Percentiles rank a stretch among this genome's conserved stretches.
These are phyloP conservation scores for Polytrichum commune DNA, from an alignment of 225 moss, liverwort and hornwort genomes.

Conservation along the genomic window DNA sequence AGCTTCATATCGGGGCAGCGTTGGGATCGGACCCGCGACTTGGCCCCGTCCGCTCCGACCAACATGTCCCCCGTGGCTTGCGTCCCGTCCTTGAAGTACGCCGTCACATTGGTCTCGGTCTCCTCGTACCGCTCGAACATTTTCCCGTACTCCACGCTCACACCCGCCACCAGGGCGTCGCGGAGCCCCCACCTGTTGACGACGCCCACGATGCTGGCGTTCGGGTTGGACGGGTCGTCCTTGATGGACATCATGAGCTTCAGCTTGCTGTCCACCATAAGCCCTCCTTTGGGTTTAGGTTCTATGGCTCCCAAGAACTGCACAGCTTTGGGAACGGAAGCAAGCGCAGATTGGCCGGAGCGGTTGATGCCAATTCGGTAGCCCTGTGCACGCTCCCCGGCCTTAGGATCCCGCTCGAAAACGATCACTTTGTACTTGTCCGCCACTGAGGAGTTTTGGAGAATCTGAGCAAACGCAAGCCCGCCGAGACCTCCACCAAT, in stretches of 20 bases:
- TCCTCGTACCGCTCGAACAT: constrained; percentile 12
- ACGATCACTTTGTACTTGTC: constrained; percentile 26
- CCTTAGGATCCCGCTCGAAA: constrained; percentile 32
- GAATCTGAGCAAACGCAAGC: constrained; percentile 42
- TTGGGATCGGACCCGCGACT: constrained; percentile 9
- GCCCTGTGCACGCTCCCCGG: constrained; percentile 36
- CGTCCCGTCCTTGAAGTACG: constrained; percentile 14
- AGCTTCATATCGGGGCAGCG: constrained; percentile 1
- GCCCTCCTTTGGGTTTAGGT: background rate
- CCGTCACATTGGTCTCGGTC: constrained; percentile 3
- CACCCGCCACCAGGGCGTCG: constrained; percentile 1
- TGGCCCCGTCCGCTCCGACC: constrained; percentile 17
- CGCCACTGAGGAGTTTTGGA: constrained; percentile 21
- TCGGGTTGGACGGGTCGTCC: background rate
- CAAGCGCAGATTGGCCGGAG: background rate
- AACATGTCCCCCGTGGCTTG: constrained; percentile 10
- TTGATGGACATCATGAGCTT: constrained; percentile 8
- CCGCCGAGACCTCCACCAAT: constrained; percentile 56
- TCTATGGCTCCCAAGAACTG: background rate
- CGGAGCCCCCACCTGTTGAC: constrained; percentile 20
- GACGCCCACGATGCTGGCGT: background rate
- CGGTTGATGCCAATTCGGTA: constrained; percentile 26
- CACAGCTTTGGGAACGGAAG: constrained; percentile 1
- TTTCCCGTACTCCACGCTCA: constrained; percentile 14
- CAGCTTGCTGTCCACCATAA: constrained; percentile 1